These are phyloP conservation scores for Hirsutella rhossiliensis DNA, from an alignment of 2,329 filamentous ascomycete species.

Conservation along the genomic window DNA sequence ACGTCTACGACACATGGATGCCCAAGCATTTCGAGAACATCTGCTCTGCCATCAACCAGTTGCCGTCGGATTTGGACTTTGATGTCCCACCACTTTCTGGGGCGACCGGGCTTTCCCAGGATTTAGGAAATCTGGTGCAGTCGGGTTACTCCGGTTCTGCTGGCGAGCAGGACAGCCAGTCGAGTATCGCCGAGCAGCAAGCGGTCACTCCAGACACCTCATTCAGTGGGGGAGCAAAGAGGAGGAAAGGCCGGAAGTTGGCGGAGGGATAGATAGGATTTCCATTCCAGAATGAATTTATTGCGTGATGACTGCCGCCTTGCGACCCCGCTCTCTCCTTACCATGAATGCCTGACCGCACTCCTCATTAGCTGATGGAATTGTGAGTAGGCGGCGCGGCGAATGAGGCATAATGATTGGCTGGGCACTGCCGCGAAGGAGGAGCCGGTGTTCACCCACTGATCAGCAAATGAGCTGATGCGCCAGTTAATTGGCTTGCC, in stretches of 20 bases:
- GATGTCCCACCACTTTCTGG: slow-evolving; percentile 4
- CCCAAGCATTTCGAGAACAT: slow-evolving; percentile 2
- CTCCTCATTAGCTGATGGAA: no score
- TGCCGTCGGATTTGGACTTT: neutral
- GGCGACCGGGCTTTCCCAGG: neutral
- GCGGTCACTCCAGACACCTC: neutral
- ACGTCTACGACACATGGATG: slow-evolving; percentile 4
- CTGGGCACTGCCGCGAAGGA: no score
- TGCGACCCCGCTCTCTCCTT: no score
- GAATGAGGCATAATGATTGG: no score
- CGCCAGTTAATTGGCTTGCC: no score
- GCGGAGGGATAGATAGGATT: neutral
- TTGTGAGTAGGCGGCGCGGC: no score
- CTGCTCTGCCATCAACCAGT: slow-evolving; percentile 3
- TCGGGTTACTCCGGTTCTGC: no score
- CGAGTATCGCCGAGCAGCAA: neutral
- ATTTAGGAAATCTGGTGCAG: neutral
- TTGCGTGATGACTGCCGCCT: no score
- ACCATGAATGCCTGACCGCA: no score
- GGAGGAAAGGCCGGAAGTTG: neutral
- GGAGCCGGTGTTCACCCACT: no score
- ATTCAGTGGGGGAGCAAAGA: neutral
- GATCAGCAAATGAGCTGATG: no score
- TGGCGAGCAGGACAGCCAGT: neutral
- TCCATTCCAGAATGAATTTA: neutral